phyloP scores from a whole-genome alignment of 1,139 yeast genomes.

The Taiozyma onychis region DNA sequence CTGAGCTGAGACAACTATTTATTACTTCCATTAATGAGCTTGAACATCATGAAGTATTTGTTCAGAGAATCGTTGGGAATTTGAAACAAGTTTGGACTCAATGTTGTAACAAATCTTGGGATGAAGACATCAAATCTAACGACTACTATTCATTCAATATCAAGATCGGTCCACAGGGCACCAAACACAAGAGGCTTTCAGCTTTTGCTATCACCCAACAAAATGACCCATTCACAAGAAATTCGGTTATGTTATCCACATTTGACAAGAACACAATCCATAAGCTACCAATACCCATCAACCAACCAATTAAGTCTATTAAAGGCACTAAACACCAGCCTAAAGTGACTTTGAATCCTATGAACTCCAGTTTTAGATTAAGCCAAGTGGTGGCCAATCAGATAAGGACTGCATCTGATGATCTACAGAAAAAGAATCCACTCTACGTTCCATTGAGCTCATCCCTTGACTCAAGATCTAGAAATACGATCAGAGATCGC shows the following conservation, averaged over 20 bases:
- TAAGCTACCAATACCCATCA: constrained; percentile 20
- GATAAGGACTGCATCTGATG: neutral
- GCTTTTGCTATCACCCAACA: constrained; percentile 19
- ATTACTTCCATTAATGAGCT: constrained; percentile 45
- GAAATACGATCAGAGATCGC: constrained; percentile 28
- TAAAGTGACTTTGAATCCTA: constrained; percentile 17
- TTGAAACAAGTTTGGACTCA: constrained; percentile 36
- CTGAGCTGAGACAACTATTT: constrained; percentile 41
- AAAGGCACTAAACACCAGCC: constrained; percentile 11
- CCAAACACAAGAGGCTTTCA: constrained; percentile 18
- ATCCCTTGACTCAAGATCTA: constrained; percentile 22
- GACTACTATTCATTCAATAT: constrained; percentile 15
- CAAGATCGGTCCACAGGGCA: constrained; percentile 30
- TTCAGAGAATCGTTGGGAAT: constrained; percentile 35
- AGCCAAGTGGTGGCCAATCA: constrained; percentile 26
- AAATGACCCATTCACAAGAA: constrained; percentile 20
- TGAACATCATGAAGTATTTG: constrained; percentile 29
- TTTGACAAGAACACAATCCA: constrained; percentile 18
- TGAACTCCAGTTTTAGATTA: constrained; percentile 20
- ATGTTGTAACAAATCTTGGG: constrained; percentile 23
- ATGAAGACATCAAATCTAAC: constrained; percentile 13
- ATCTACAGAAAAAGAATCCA: constrained; percentile 2
- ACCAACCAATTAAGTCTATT: neutral
- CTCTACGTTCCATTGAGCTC: constrained; percentile 18
- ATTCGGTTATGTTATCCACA: constrained; percentile 20